Evolutionary conservation across 257 asterid genomes (phyloP).

Genomic region (Scutellaria barbata): DNA sequence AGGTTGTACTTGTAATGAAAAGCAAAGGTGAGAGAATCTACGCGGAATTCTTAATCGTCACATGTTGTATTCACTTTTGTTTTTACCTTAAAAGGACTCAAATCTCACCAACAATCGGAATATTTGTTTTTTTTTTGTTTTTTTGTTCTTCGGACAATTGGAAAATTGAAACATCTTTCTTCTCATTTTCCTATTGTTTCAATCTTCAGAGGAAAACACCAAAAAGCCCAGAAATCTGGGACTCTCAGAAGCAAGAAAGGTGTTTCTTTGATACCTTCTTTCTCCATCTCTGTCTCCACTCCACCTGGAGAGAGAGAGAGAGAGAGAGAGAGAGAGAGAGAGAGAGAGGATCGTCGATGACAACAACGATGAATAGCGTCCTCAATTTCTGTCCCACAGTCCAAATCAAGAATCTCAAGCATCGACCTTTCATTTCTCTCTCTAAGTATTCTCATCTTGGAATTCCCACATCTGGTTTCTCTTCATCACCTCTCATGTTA

Average conservation of each 20-base stretch:
- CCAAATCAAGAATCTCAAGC: slow-evolving; percentile 43
- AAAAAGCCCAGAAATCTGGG: slow-evolving; percentile 31
- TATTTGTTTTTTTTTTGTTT: not conserved
- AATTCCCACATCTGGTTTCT: slow-evolving; percentile 34
- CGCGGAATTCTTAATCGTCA: slow-evolving; percentile 8
- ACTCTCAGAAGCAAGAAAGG: slow-evolving; percentile 11
- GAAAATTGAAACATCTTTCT: not conserved
- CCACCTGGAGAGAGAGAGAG: slow-evolving; percentile 11
- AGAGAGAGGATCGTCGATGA: slow-evolving; percentile 32
- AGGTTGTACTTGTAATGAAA: not conserved
- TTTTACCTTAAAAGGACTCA: not conserved
- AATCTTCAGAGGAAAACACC: slow-evolving; percentile 18
- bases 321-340: slow-evolving; percentile 32
- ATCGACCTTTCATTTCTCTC: slow-evolving; percentile 36
- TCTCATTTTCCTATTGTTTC: not conserved
- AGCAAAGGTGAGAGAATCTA: slow-evolving; percentile 14
- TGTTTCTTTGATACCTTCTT: slow-evolving; percentile 20
- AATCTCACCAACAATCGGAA: slow-evolving; percentile 21
- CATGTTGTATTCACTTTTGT: slow-evolving; percentile 17
- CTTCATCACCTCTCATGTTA: slow-evolving; percentile 33
- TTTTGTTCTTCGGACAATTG: too few species aligned
- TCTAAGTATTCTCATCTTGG: slow-evolving; percentile 40
- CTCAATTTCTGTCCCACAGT: slow-evolving; percentile 32
- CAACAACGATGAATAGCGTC: slow-evolving; percentile 33
- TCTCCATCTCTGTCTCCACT: slow-evolving; percentile 33